Conservation (phyloP, 371 early-diverging fungal genomes). For the Choanephora cucurbitarum region DNA sequence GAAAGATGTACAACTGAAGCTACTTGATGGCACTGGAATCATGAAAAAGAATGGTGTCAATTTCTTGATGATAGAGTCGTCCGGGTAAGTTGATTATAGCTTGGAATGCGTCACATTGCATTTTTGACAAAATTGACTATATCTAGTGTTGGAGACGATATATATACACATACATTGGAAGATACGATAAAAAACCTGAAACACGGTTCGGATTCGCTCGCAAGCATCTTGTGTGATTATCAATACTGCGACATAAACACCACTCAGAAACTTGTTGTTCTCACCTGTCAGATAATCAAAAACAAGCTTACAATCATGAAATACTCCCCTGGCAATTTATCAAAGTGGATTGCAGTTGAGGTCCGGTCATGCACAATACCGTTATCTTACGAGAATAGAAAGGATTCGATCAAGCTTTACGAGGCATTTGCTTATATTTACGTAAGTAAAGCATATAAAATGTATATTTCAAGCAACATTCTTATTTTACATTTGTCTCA, state of each 20-base stretch:
- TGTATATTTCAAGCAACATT: slow-evolving; percentile 11
- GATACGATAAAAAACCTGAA: slow-evolving; percentile 12
- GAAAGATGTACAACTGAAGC: slow-evolving; percentile 9
- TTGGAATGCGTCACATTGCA: no score
- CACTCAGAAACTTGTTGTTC: background rate
- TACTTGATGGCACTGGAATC: slow-evolving; percentile 9
- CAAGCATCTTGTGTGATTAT: slow-evolving; percentile 8
- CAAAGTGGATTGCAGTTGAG: slow-evolving; percentile 7
- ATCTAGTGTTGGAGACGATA: slow-evolving; percentile 5
- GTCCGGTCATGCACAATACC: slow-evolving; percentile 4
- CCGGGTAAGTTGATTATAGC: slow-evolving; percentile 8
- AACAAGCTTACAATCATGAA: slow-evolving; percentile 11
- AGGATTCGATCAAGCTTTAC: slow-evolving; percentile 7
- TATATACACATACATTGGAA: slow-evolving; percentile 4
- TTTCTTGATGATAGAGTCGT: slow-evolving; percentile 5
- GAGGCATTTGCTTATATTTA: slow-evolving; percentile 15
- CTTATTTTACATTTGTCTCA: slow-evolving; percentile 5
- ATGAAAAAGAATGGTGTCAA: slow-evolving; percentile 9
- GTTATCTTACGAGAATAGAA: slow-evolving; percentile 5
- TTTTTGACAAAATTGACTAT: background rate
- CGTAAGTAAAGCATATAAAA: slow-evolving; percentile 5
- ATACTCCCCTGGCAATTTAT: slow-evolving; percentile 5
- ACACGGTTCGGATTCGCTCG: slow-evolving; percentile 7
- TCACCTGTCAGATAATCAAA: slow-evolving; percentile 3
- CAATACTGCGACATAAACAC: slow-evolving; percentile 1